phyloP scores from a whole-genome alignment of 2,329 filamentous ascomycete genomes.

The Neoarthrinium moseri region DNA sequence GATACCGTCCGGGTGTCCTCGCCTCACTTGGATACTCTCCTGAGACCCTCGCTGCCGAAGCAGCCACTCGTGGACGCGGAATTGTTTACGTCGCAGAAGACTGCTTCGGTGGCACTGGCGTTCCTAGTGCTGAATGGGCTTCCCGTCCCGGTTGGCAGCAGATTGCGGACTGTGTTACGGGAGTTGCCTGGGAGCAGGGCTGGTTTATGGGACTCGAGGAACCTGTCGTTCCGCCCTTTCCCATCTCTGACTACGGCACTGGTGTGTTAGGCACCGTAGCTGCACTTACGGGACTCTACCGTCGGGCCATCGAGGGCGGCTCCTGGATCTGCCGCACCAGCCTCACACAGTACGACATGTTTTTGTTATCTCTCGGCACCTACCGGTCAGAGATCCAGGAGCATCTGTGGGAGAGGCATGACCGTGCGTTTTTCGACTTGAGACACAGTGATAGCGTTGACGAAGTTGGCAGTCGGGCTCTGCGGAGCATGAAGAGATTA shows the following conservation, averaged over 20 bases:
- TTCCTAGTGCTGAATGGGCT: conserved; percentile 52
- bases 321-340: conserved; percentile 33
- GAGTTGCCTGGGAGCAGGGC: conserved; percentile 34
- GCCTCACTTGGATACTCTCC: conserved; percentile 63
- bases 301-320: conserved; percentile 29
- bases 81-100: conserved; percentile 70
- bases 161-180: conserved; percentile 35
- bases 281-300: conserved; percentile 31
- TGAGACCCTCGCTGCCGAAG: conserved; percentile 49
- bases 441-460: conserved; percentile 58
- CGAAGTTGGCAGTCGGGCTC: conserved; percentile 52
- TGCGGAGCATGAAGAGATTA: conserved; percentile 47
- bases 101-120: conserved; percentile 64
- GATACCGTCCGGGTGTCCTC: conserved; percentile 66
- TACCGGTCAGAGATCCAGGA: conserved; percentile 47
- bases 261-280: conserved; percentile 31
- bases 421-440: conserved; percentile 51
- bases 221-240: conserved; percentile 65
- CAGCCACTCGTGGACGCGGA: conserved; percentile 55
- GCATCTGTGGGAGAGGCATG: conserved; percentile 44
- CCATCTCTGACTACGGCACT: conserved; percentile 51
- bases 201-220: conserved; percentile 44
- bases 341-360: conserved; percentile 34
- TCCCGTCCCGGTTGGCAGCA: conserved; percentile 63
- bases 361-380: conserved; percentile 38